Evolutionary conservation across 2,329 filamentous ascomycete genomes (phyloP), one percentile per base, ranked within the genome.

Genomic region (Colletotrichum lini): DNA sequence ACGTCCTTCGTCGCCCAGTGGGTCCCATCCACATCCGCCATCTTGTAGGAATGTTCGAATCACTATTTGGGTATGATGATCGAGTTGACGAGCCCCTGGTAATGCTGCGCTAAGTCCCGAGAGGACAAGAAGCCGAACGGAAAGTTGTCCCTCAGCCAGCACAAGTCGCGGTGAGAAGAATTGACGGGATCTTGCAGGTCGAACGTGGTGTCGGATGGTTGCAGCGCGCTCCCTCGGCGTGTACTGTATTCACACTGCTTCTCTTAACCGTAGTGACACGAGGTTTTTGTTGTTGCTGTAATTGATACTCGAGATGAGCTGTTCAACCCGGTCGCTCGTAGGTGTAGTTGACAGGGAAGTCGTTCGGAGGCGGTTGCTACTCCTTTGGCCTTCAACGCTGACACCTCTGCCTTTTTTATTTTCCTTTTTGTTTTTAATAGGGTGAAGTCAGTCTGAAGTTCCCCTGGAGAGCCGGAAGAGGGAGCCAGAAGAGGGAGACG

Each of bases 1-100:
- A 84, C 83, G 54, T 84, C 82, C 71, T 82, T 82, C 57, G 85
- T 79, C 30, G 88, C 87, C 89, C 89, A 91, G 78, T 82, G 77
- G 38, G 30, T 80, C 78, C 23, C 78, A 40, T 82, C 60, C 16
- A 42, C 50, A 6, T 79, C 75, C 38, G 80, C 79, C 86, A 88
- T 88, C 44, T 75, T 78, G 76, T 23, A 57, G 12, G 13, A 18
- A 35, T 47, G 13, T 42, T 13, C 26, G 13, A 21, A 13, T 63
- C 7, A 26, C 9, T 59, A 9, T 44, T 8, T 9, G 13, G n/a
- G 9, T 26, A 26, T 15, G n/a, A 15, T 49, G 16, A 13, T 8
- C 44, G 30, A 21, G 21, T 16, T 10, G 38, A 47, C n/a, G 38
- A 53, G 47, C n/a, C 21, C 8, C 52, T 38, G 44, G 26, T 38